Evolutionary conservation across 2,329 filamentous ascomycete species (phyloP).

Genomic region (Sarocladiaceae sp.): DNA sequence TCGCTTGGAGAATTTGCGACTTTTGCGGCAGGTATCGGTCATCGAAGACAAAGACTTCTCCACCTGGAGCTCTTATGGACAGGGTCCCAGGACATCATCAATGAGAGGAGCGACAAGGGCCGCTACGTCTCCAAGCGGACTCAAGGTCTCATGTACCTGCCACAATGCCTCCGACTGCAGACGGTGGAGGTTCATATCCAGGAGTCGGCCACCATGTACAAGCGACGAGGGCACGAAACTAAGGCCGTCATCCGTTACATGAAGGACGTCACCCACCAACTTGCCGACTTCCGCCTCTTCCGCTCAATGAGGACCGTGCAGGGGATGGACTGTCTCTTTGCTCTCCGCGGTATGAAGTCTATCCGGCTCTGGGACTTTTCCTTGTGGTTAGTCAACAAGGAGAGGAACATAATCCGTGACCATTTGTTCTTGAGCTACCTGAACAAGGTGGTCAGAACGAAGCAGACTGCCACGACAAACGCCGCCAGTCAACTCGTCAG

Average conservation of each 20-base stretch:
- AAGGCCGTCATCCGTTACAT: constrained; percentile 17
- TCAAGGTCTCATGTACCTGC: constrained; percentile 26
- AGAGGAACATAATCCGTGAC: neutral
- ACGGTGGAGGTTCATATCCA: constrained; percentile 33
- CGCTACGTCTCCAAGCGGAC: constrained; percentile 33
- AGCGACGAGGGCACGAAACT: constrained; percentile 32
- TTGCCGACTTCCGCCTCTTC: constrained; percentile 32
- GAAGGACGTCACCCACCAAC: constrained; percentile 22
- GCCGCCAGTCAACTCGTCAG: no score
- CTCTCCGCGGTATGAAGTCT: constrained; percentile 36
- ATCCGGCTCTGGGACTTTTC: constrained; percentile 36
- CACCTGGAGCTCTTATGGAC: constrained; percentile 38
- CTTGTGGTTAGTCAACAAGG: constrained; percentile 14
- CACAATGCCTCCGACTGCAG: constrained; percentile 30
- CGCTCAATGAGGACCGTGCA: constrained; percentile 35
- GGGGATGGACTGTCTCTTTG: constrained; percentile 36
- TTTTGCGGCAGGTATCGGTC: constrained; percentile 37
- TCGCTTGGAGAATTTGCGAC: constrained; percentile 44
- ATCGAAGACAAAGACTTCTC: constrained; percentile 34
- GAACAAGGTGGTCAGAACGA: neutral
- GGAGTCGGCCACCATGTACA: constrained; percentile 24
- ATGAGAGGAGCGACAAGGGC: neutral
- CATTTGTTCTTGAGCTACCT: neutral
- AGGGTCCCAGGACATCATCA: constrained; percentile 28
- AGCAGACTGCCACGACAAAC: neutral